Conservation (phyloP, 331 rosid genomes). For the Dryas integrifolia region DNA sequence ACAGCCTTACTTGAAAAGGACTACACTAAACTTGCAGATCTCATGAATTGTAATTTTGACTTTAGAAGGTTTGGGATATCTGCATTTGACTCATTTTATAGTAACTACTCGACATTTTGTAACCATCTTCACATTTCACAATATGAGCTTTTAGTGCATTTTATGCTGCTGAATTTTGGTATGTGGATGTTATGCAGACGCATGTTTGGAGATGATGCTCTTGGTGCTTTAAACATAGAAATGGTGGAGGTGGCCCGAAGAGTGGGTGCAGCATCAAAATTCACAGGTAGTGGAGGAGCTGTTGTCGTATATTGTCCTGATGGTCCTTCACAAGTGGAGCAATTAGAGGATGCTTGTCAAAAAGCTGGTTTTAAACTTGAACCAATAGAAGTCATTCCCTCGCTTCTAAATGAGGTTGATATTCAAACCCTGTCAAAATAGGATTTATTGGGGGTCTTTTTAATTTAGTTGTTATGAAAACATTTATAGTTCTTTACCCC, state of each 20-base stretch:
- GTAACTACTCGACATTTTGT: background rate
- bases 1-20: constrained; percentile 55
- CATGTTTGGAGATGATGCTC: constrained; percentile 85
- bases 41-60: constrained; percentile 81
- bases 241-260: constrained; percentile 86
- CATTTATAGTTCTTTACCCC: background rate
- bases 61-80: constrained; percentile 58
- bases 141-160: background rate
- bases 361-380: constrained; percentile 60
- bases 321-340: constrained; percentile 70
- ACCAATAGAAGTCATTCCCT: constrained; percentile 49
- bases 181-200: constrained; percentile 40
- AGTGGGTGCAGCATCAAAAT: constrained; percentile 92
- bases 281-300: constrained; percentile 98
- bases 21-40: constrained; percentile 57
- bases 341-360: constrained; percentile 59
- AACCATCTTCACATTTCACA: background rate
- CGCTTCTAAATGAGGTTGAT: constrained; percentile 61
- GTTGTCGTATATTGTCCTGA: constrained; percentile 79
- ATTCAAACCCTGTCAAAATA: constrained; percentile 38
- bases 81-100: background rate
- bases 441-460: background rate
- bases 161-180: constrained; percentile 17
- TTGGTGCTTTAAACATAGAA: constrained; percentile 73
- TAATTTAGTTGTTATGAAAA: background rate